A percentile compares a stretch with the other conserved stretches of the same genome.
These are phyloP conservation scores for Diaporthe citrichinensis DNA, from an alignment of 2,329 filamentous ascomycete genomes.

Conservation along the genomic window DNA sequence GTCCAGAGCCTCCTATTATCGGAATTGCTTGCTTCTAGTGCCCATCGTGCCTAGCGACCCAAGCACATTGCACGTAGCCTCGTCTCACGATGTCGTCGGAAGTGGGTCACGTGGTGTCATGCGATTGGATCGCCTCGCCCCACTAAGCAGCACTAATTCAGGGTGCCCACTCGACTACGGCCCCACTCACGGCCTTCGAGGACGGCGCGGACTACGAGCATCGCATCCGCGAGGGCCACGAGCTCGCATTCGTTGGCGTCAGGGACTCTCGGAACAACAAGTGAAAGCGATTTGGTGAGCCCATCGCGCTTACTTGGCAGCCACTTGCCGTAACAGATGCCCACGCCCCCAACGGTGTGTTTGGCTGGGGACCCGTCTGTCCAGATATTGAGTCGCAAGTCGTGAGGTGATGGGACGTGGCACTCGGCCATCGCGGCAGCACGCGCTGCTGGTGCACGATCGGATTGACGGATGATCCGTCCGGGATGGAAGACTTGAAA, in stretches of 20 bases:
- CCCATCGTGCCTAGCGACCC: no score
- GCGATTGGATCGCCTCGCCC: no score
- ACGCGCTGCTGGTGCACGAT: background rate
- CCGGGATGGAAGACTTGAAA: background rate
- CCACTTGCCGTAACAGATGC: background rate
- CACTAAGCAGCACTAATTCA: no score
- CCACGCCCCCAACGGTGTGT: background rate
- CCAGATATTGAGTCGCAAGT: background rate
- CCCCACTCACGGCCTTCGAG: no score
- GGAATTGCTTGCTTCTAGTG: no score
- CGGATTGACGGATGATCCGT: background rate
- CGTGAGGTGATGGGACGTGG: background rate
- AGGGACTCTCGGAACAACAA: background rate
- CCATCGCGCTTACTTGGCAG: background rate
- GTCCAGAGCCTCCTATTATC: no score
- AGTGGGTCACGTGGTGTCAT: no score
- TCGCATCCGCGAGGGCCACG: background rate
- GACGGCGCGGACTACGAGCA: no score
- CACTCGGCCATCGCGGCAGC: background rate
- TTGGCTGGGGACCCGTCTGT: background rate
- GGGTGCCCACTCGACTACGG: no score
- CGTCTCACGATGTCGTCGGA: no score
- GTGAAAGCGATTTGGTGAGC: background rate
- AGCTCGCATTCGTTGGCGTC: background rate
- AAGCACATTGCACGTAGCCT: no score